Evolutionary conservation across 257 asterid species (phyloP).

Genomic region (Solanum sejunctum): DNA sequence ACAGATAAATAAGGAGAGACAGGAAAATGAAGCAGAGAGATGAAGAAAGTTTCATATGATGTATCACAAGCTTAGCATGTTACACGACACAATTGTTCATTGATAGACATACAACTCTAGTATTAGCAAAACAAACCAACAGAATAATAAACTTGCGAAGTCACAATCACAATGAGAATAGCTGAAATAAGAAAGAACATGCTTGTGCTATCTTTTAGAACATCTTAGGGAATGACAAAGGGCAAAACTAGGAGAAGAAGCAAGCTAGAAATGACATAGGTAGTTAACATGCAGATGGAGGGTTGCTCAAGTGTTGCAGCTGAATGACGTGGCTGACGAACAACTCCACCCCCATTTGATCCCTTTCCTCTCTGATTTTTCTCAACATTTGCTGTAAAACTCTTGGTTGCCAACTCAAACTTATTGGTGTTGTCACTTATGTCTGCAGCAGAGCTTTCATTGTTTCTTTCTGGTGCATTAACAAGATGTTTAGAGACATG

Average conservation of each 20-base stretch:
- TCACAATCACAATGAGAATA: background rate
- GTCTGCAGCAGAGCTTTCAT: constrained; percentile 12
- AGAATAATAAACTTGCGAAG: background rate
- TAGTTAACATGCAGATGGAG: background rate
- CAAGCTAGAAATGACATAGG: constrained; percentile 12
- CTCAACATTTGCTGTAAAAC: background rate
- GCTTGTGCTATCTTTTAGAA: background rate
- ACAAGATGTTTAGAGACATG: background rate
- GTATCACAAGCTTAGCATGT: background rate
- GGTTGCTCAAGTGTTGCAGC: constrained; percentile 1
- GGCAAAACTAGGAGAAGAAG: constrained; percentile 2
- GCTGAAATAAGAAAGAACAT: background rate
- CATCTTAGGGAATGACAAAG: background rate
- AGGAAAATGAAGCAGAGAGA: background rate
- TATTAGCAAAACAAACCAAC: background rate
- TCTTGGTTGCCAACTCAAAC: background rate
- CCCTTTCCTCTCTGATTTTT: constrained; percentile 30
- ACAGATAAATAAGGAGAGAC: background rate
- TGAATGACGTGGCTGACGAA: constrained; percentile 18
- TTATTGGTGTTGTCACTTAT: background rate
- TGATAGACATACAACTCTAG: background rate
- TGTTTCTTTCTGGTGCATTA: background rate
- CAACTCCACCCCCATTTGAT: constrained; percentile 30
- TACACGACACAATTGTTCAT: background rate
- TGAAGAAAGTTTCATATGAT: background rate